Conservation (phyloP, 106 monocot genomes). For the Gastrodia elata region DNA sequence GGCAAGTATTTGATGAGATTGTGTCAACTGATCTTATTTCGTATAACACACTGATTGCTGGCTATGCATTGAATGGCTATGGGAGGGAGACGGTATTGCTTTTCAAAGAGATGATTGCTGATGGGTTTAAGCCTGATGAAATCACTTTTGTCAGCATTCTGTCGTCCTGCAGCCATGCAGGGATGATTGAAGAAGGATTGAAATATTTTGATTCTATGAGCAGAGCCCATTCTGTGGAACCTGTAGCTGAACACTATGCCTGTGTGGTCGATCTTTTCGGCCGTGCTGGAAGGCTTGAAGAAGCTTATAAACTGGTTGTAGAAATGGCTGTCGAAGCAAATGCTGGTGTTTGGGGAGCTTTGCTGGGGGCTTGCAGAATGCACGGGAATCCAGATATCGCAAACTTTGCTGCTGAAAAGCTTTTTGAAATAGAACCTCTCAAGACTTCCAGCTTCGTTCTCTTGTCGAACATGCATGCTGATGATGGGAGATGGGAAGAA, state of each 20-base stretch:
- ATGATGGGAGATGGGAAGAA: slow-evolving; percentile 25
- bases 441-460: slow-evolving; percentile 27
- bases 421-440: slow-evolving; percentile 24
- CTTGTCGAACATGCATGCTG: slow-evolving; percentile 33
- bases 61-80: slow-evolving; percentile 25
- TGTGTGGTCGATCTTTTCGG: slow-evolving; percentile 29
- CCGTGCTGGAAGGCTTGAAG: slow-evolving; percentile 25
- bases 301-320: slow-evolving; percentile 20
- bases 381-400: slow-evolving; percentile 22
- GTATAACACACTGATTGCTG: slow-evolving; percentile 70
- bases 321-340: slow-evolving; percentile 23
- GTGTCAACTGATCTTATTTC: slow-evolving; percentile 29
- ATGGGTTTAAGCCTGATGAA: slow-evolving; percentile 21
- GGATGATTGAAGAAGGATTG: slow-evolving; percentile 31
- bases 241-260: slow-evolving; percentile 37
- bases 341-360: slow-evolving; percentile 38
- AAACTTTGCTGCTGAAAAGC: slow-evolving; percentile 19
- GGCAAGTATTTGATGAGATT: slow-evolving; percentile 37
- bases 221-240: slow-evolving; percentile 16
- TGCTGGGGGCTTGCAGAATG: slow-evolving; percentile 33
- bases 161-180: slow-evolving; percentile 32
- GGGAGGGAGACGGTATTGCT: slow-evolving; percentile 21
- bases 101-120: slow-evolving; percentile 16
- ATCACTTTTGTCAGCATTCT: slow-evolving; percentile 30
- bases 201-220: slow-evolving; percentile 22